A percentile compares a stretch with the other conserved stretches of the same genome.
phyloP scores from a whole-genome alignment of 257 asterid genomes.

The Apocynum venetum region DNA sequence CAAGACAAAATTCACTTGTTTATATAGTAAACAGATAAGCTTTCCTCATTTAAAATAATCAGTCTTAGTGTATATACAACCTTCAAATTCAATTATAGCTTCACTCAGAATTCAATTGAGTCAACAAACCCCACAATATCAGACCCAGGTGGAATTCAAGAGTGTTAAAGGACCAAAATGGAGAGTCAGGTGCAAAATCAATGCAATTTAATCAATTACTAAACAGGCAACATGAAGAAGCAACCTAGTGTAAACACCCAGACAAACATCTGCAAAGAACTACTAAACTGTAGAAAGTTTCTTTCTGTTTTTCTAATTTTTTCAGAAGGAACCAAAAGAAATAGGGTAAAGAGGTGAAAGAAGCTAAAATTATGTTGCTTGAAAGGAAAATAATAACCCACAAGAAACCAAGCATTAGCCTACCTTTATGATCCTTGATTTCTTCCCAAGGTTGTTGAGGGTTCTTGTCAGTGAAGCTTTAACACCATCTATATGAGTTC shows the following conservation, averaged over 20 bases:
- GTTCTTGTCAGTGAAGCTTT: slow-evolving; percentile 89
- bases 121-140: neutral
- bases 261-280: neutral
- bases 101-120: neutral
- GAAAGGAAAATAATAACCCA: neutral
- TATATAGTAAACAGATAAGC: neutral
- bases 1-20: neutral
- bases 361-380: neutral
- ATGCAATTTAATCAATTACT: neutral
- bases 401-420: neutral
- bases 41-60: neutral
- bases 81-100: neutral
- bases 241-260: neutral
- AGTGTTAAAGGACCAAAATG: neutral
- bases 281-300: neutral
- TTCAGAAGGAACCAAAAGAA: neutral
- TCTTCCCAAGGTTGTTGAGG: slow-evolving; percentile 81
- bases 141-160: neutral
- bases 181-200: neutral
- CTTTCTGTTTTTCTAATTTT: neutral
- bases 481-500: slow-evolving; percentile 95
- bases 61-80: neutral
- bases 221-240: neutral
- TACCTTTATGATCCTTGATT: slow-evolving; percentile 88
- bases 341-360: no score